Evolutionary conservation across 2,329 filamentous ascomycete species (phyloP), one percentile per base, ranked within the genome.

Genomic region (Talaromyces verruculosus): DNA sequence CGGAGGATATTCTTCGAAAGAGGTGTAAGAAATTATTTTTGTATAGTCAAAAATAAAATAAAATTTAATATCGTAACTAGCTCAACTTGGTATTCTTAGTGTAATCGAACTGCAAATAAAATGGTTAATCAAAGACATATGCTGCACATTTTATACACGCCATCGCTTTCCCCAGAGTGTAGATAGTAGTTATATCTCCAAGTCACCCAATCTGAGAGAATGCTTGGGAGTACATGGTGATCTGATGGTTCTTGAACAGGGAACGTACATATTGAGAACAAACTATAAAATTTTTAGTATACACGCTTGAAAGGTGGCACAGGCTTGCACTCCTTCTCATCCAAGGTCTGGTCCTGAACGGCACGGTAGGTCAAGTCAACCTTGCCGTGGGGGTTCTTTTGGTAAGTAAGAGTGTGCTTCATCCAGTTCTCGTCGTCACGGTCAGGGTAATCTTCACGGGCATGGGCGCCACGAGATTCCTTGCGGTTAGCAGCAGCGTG

Each of bases 401-500:
- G 95, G 90, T 90, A 99, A 71, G 90, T 92, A 68, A 99, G 87
- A 55, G 92, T 96, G 87, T 99, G 95, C 89, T 98, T 98, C 94
- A 97, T 97, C 94, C 94, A 98, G 80, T 96, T 90, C 81, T 89
- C 85, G 78, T 99, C 95, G 77, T 98, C 92, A 84, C 95, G 90
- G 19, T 98, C 93, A 66, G 94, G 94, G 86, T 81, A 98, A 79
- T 99, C 95, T 84, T 99, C 95, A 72, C 95, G 91, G 71, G 95
- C 95, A 81, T 99, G 95, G 28, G 95, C 95, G 78, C 95, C 95
- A 83, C 95, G 91, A 65, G 93, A 97, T 83, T 99, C 95, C 86
- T 97, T 97, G 77, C 95, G 89, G 83, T 94, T 94, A 67, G 93
- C 92, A 69, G 95, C 95, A 37, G 93, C 87, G 73, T 89, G 87